Base-by-base conservation (phyloP, 768 basidiomycete species). In the Amanita fuliginea region DNA sequence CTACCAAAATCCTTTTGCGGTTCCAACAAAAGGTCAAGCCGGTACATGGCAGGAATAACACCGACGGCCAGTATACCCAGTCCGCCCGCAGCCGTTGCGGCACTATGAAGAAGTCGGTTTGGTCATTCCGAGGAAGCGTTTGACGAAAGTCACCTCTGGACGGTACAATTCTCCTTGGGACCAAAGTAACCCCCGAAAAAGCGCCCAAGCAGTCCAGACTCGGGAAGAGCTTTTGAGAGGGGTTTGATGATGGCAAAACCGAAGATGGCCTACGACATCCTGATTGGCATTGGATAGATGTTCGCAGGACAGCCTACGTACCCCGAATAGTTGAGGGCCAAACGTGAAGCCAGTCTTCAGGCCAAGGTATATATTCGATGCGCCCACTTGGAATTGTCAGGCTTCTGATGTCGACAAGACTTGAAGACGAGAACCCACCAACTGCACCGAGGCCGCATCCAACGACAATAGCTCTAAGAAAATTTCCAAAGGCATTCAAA, bases 271-370 rank as follows among this genome's bases (percentile, higher is more conserved):
- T 69, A 42, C 5, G n/a, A 33, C 13, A 36, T 13, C 16, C 35
- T n/a, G 13, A 18, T 36, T 53, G 18, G 32, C 3, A 49, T 10
- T 46, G 11, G n/a, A 24, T 28, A 40, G 19, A 16, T n/a, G 14
- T 3, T 13, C 13, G 4, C 1, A n/a, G 53, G 43, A 53, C 53
- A 47, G 22, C 0, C 4, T 3, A 61, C 67, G 43, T 61, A 74
- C 75, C 52, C 78, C 80, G 53, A 82, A 82, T 6, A 80, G 64
- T 49, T 77, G 76, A 26, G 78, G 74, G 26, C 79, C 80, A 59
- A 82, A 81, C 2, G 77, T 80, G 59, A 79, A 80, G 19, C 80
- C 81, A 1, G 81, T 81, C 65, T 83, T 82, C 51, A 83, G 61
- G 34, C 82, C 78, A 18, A 82, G 75, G 60, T 84, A 82, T 52